These are phyloP conservation scores for Medicago truncatula DNA, from an alignment of 306 rosid genomes.

Conservation along the genomic window DNA sequence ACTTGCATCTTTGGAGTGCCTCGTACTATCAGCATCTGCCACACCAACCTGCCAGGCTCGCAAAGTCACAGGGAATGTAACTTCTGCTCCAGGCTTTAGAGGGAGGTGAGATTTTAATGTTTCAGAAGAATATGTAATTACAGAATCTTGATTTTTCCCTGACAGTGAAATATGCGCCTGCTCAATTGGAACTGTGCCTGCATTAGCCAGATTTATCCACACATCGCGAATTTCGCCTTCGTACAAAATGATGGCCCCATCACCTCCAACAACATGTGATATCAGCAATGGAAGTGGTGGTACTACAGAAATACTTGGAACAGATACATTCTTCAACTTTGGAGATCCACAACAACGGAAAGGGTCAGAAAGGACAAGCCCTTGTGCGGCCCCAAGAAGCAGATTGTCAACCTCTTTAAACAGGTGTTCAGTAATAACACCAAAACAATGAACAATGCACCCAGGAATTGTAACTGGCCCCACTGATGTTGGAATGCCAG, in stretches of 20 bases:
- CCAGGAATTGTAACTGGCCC: slow-evolving; percentile 89
- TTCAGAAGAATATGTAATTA: slow-evolving; percentile 70
- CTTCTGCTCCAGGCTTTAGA: slow-evolving; percentile 91
- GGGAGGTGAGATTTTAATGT: slow-evolving; percentile 87
- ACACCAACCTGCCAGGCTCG: slow-evolving; percentile 84
- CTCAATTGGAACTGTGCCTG: slow-evolving; percentile 93
- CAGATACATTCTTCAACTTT: slow-evolving; percentile 73
- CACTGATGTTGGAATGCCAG: slow-evolving; percentile 90
- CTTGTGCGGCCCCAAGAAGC: slow-evolving; percentile 93
- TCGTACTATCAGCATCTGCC: slow-evolving; percentile 65
- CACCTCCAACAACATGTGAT: slow-evolving; percentile 87
- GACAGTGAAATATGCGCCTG: slow-evolving; percentile 90
- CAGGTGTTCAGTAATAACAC: slow-evolving; percentile 95
- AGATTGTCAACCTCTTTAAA: slow-evolving; percentile 97
- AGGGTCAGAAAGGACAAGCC: slow-evolving; percentile 97
- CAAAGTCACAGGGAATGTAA: slow-evolving; percentile 87
- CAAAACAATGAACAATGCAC: slow-evolving; percentile 93
- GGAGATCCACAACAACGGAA: slow-evolving; percentile 95
- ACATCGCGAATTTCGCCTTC: slow-evolving; percentile 97
- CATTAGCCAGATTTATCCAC: slow-evolving; percentile 91
- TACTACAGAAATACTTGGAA: slow-evolving; percentile 85
- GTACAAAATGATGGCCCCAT: slow-evolving; percentile 86
- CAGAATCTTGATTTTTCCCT: slow-evolving; percentile 93
- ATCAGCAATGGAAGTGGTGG: slow-evolving; percentile 82
- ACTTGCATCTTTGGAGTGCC: slow-evolving; percentile 79